These are phyloP conservation scores for Calonectria montana DNA, from an alignment of 2,329 filamentous ascomycete species.

Conservation along the genomic window DNA sequence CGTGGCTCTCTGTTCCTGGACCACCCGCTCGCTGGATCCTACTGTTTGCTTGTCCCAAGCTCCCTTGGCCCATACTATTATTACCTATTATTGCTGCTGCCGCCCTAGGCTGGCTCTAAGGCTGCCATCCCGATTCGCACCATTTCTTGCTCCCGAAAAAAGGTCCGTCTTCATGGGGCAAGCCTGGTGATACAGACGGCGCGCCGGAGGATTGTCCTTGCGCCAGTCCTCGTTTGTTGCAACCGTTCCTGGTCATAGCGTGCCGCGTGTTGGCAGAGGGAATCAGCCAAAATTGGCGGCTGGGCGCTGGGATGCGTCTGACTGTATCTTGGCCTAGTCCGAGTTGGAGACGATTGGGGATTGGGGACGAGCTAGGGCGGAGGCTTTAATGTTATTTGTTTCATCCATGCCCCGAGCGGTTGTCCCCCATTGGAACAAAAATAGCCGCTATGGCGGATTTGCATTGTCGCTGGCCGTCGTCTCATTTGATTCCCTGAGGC, in stretches of 20 bases:
- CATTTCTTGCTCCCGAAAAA: constrained; percentile 2
- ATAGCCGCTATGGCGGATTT: constrained; percentile 28
- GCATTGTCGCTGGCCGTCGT: constrained; percentile 29
- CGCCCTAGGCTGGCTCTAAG: neutral
- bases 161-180: constrained; percentile 14
- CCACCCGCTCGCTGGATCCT: constrained; percentile 20
- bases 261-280: constrained; percentile 9
- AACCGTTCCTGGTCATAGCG: constrained; percentile 31
- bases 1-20: constrained; percentile 19
- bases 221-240: constrained; percentile 27
- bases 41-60: constrained; percentile 16
- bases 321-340: constrained; percentile 16
- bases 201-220: constrained; percentile 15
- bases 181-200: constrained; percentile 15
- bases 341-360: constrained; percentile 1
- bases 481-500: constrained; percentile 34
- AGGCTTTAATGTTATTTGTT: constrained; percentile 38
- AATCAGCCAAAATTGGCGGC: constrained; percentile 17
- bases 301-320: constrained; percentile 28
- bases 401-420: constrained; percentile 36
- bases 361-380: constrained; percentile 23
- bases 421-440: constrained; percentile 33
- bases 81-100: constrained; percentile 4
- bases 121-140: neutral
- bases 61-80: constrained; percentile 11